phyloP scores from a whole-genome alignment of 2,329 filamentous ascomycete species.

The Pestalotiopsis sp. region DNA sequence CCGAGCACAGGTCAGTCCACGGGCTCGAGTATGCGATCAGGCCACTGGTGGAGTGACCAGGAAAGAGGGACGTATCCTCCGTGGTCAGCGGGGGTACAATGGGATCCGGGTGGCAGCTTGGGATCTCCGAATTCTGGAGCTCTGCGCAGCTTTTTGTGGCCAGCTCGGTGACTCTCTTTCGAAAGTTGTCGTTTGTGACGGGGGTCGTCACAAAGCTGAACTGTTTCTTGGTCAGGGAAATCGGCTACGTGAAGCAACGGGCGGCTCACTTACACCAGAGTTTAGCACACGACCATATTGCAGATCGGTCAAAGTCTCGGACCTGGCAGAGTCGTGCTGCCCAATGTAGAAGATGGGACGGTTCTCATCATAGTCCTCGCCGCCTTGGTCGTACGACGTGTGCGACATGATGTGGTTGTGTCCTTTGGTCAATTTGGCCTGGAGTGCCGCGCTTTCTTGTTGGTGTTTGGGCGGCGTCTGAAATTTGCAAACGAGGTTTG shows the following conservation, averaged over 20 bases:
- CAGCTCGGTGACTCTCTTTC: constrained; percentile 65
- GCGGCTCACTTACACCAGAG: constrained; percentile 62
- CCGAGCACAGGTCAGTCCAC: constrained; percentile 89
- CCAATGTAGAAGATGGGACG: constrained; percentile 67
- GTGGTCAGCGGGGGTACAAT: constrained; percentile 73
- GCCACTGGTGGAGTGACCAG: constrained; percentile 69
- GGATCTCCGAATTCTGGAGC: constrained; percentile 46
- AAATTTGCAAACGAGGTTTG: neutral
- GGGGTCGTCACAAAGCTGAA: constrained; percentile 80
- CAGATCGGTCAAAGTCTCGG: constrained; percentile 61
- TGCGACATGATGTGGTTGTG: constrained; percentile 23
- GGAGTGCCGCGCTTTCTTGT: neutral
- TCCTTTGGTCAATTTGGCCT: neutral
- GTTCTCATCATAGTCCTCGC: constrained; percentile 49
- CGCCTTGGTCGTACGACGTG: constrained; percentile 19
- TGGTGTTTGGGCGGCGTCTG: constrained; percentile 1
- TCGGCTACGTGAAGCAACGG: neutral
- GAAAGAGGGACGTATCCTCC: constrained; percentile 75
- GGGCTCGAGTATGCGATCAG: constrained; percentile 80
- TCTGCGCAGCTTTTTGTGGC: constrained; percentile 57
- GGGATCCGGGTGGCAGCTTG: constrained; percentile 54
- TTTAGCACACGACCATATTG: constrained; percentile 71
- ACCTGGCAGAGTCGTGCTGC: constrained; percentile 70
- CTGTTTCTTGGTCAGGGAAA: constrained; percentile 41
- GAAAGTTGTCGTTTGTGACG: constrained; percentile 76